Percentiles rank a stretch among this genome's conserved stretches.
Conservation (phyloP, 139 green algal genomes). For the Desmodesmus armatus region DNA sequence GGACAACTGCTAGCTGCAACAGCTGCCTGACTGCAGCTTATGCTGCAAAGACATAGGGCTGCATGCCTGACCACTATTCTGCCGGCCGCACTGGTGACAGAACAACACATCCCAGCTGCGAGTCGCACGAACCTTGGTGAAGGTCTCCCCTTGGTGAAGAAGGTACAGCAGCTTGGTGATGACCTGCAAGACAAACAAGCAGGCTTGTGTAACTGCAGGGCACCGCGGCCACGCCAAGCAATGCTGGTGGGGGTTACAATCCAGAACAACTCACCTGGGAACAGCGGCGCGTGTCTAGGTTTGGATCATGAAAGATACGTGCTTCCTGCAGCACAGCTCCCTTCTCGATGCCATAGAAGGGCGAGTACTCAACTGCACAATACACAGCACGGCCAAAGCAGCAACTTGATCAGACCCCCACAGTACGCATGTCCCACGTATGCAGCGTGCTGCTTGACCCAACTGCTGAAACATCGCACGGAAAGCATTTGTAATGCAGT, state of each 20-base stretch:
- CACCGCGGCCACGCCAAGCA: no score
- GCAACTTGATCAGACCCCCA: slow-evolving; percentile 22
- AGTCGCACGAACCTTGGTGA: slow-evolving; percentile 92
- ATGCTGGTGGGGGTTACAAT: neutral
- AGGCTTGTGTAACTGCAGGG: neutral
- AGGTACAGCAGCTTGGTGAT: slow-evolving; percentile 99
- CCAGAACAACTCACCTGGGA: slow-evolving; percentile 80
- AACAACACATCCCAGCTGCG: no score
- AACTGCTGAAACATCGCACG: no score
- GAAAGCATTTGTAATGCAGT: no score
- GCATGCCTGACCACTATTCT: no score
- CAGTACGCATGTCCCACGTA: neutral
- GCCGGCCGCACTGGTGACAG: no score
- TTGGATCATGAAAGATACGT: slow-evolving; percentile 94
- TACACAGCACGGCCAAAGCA: neutral
- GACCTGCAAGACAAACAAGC: slow-evolving; percentile 77
- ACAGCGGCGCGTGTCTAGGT: slow-evolving; percentile 93
- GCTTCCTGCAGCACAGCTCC: slow-evolving; percentile 98
- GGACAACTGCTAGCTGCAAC: neutral
- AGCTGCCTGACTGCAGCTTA: neutral
- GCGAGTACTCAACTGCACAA: slow-evolving; percentile 97
- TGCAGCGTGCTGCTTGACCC: neutral
- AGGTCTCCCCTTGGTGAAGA: slow-evolving; percentile 95
- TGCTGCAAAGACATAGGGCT: neutral
- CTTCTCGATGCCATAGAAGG: slow-evolving; percentile 99